Base-by-base conservation (phyloP, 75 land plant genomes). In the Azolla pinnata region DNA sequence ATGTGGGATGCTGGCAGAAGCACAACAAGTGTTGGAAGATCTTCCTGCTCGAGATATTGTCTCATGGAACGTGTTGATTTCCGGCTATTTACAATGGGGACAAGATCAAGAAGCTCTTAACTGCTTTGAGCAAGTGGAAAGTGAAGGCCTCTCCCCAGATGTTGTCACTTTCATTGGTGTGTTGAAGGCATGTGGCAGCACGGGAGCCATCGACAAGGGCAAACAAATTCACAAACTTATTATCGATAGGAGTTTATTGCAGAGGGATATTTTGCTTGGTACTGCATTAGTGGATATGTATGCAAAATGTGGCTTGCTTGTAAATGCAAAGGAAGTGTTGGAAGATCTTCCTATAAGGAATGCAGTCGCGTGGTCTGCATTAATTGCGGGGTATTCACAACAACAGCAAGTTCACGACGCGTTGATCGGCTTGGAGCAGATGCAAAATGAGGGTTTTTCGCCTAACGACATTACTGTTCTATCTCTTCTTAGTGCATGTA, bases 251-350 rank as follows among this genome's bases (percentile, higher is more conserved):
- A 67, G 69, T 1, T 18, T 60, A 29, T 27, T 28, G 2, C 23
- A 23, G 14, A 17, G 4, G 30, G 56, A 29, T 10, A 53, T 31
- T 27, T 27, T 29, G 18, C 33, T 68, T 25, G 69, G 71, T 32
- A 77, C 67, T 67, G 67, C 74, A 27, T 27, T 77, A 16, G 66
- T 77, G 29, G 71, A 73, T 25, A 76, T 76, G 79, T 76, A 76
- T 63, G 65, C 67, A 12, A 70, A 58, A 63, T 67, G 79, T 67
- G 79, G 79, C 0, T 63, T 45, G 26, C 32, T 77, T 47, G 67
- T 60, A 23, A 62, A 56, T 45, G 79, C 79, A 7, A 27, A 64
- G 2, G 0, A 16, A 27, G 32, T 67, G 9, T 77, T 77, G 48
- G 31, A 50, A 33, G 67, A 65, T 1, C 67, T 74, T 61, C 71